A percentile compares a stretch with the other conserved stretches of the same genome.
Evolutionary conservation across 1,139 yeast genomes (phyloP).

Genomic region (Taphrina populina): DNA sequence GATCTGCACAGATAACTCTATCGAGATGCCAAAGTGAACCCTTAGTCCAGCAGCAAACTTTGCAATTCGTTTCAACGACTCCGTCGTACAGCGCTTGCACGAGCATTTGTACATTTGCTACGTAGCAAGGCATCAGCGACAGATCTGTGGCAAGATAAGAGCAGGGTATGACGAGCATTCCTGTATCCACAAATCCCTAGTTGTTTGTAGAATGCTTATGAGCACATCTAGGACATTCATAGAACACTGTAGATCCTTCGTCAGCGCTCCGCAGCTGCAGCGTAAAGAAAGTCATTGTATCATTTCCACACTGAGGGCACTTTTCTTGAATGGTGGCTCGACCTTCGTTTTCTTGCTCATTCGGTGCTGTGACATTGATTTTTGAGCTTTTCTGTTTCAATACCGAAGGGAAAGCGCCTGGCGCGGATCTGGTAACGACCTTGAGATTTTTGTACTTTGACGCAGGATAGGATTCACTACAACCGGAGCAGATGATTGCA

Average conservation of each 20-base stretch:
- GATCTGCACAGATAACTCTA: too few species aligned
- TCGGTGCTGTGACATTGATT: slow-evolving; percentile 78
- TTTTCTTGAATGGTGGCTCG: slow-evolving; percentile 68
- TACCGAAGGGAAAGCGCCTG: slow-evolving; percentile 89
- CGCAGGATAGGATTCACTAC: slow-evolving; percentile 58
- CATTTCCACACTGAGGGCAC: slow-evolving; percentile 96
- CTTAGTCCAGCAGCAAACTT: too few species aligned
- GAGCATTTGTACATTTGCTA: too few species aligned
- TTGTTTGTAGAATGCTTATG: slow-evolving; percentile 92
- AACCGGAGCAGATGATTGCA: slow-evolving; percentile 62
- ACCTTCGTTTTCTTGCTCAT: slow-evolving; percentile 58
- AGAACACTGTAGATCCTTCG: slow-evolving; percentile 75
- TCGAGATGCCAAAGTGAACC: too few species aligned
- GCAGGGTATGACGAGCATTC: too few species aligned
- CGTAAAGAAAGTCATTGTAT: slow-evolving; percentile 97
- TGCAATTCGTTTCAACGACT: too few species aligned
- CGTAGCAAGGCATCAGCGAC: too few species aligned
- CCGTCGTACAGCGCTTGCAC: too few species aligned
- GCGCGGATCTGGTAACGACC: slow-evolving; percentile 81
- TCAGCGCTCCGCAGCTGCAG: slow-evolving; percentile 95
- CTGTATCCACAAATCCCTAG: too few species aligned
- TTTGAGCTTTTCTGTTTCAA: slow-evolving; percentile 78
- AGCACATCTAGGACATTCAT: slow-evolving; percentile 90
- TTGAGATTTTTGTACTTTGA: slow-evolving; percentile 69
- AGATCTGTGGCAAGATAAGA: too few species aligned